Conservation (phyloP, 2,329 filamentous ascomycete species). For the Aspergillus pseudoviridinutans region DNA sequence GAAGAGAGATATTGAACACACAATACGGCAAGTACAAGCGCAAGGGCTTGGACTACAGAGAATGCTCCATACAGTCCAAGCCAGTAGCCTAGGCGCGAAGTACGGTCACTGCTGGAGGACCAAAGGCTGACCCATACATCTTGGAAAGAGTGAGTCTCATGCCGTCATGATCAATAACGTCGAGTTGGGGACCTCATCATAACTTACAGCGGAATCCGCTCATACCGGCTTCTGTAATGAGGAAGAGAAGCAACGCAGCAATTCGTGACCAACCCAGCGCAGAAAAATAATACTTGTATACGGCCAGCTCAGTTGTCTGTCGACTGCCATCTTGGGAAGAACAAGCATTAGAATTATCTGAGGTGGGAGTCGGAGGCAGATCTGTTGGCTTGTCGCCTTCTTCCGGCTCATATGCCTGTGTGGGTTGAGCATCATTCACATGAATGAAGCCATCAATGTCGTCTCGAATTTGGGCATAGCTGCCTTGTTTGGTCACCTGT, state of each 20-base stretch:
- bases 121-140: slow-evolving; percentile 16
- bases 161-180: too few species aligned
- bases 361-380: not conserved
- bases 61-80: slow-evolving; percentile 15
- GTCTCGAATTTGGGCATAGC: slow-evolving; percentile 21
- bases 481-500: slow-evolving; percentile 34
- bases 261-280: slow-evolving; percentile 15
- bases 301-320: slow-evolving; percentile 10
- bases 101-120: slow-evolving; percentile 12
- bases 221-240: slow-evolving; percentile 5
- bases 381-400: not conserved
- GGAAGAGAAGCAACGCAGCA: slow-evolving; percentile 12
- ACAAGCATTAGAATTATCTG: not conserved
- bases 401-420: not conserved
- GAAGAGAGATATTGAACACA: not conserved
- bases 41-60: slow-evolving; percentile 7
- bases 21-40: not conserved
- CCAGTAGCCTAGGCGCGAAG: slow-evolving; percentile 12
- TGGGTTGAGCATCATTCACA: not conserved
- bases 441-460: not conserved
- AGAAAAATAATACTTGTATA: slow-evolving; percentile 21
- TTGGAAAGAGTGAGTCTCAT: too few species aligned
- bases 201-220: slow-evolving; percentile 1
- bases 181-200: too few species aligned
- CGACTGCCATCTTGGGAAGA: not conserved